These are phyloP conservation scores for Castanea sativa DNA, from an alignment of 306 rosid species.

Conservation along the genomic window DNA sequence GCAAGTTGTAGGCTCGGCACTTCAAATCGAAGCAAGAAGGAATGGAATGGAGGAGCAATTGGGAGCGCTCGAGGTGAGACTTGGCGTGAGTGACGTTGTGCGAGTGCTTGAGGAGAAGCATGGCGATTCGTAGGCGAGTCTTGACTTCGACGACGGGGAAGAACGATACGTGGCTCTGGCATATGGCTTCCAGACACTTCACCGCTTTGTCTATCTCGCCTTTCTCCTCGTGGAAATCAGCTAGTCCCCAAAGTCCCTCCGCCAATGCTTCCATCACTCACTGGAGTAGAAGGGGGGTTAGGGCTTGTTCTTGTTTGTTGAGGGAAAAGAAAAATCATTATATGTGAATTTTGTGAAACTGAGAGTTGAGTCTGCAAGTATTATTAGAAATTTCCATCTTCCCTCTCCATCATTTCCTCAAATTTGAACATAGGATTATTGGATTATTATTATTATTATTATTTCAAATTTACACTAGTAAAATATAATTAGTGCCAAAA, in stretches of 20 bases:
- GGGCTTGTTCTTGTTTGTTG: no score
- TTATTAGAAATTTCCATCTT: no score
- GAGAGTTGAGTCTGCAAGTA: no score
- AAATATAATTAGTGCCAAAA: no score
- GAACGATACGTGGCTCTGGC: constrained; percentile 78
- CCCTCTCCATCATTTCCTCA: no score
- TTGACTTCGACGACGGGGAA: constrained; percentile 91
- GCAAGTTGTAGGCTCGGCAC: constrained; percentile 82
- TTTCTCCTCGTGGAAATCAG: constrained; percentile 65
- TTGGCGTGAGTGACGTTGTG: constrained; percentile 83
- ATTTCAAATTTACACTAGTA: no score
- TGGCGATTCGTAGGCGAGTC: constrained; percentile 86
- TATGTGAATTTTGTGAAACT: no score
- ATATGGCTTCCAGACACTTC: constrained; percentile 88
- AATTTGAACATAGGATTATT: no score
- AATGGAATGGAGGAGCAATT: constrained; percentile 69
- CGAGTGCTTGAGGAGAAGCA: constrained; percentile 78
- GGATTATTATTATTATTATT: no score
- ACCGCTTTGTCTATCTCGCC: constrained; percentile 79
- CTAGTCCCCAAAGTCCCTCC: constrained; percentile 87
- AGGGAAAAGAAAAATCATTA: no score
- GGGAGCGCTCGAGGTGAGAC: constrained; percentile 90
- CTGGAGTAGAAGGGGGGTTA: no score
- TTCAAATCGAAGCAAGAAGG: constrained; percentile 89
- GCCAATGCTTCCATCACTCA: constrained; percentile 76